phyloP scores from a whole-genome alignment of 1,284 basidiomycete genomes.

The Microbotryomycetes sp. region DNA sequence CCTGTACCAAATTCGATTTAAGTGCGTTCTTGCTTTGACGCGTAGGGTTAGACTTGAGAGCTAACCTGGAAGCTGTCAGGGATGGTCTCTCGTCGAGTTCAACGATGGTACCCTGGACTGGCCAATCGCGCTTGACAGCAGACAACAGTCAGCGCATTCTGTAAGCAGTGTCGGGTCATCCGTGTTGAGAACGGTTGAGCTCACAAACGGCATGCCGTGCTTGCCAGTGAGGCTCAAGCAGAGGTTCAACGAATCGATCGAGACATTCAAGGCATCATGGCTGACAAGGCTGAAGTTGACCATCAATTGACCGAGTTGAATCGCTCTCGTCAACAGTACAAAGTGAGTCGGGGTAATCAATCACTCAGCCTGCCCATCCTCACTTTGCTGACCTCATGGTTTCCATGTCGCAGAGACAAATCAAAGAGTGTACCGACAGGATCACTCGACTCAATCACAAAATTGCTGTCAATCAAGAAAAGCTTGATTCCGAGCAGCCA shows the following conservation, averaged over 20 bases:
- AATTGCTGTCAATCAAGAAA: constrained; percentile 50
- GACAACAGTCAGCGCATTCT: constrained; percentile 36
- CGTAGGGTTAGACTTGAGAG: too few species aligned
- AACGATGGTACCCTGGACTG: constrained; percentile 41
- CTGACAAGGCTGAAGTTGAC: constrained; percentile 16
- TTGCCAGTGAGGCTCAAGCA: background rate
- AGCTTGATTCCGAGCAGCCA: constrained; percentile 66
- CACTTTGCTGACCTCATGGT: background rate
- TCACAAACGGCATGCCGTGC: too few species aligned
- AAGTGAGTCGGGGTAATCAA: constrained; percentile 1
- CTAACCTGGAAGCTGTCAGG: constrained; percentile 48
- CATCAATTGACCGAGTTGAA: background rate
- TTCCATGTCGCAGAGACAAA: background rate
- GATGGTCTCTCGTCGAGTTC: constrained; percentile 55
- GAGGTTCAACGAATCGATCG: background rate
- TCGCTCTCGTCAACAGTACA: constrained; percentile 1
- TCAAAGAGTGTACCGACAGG: constrained; percentile 25
- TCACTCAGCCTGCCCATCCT: too few species aligned
- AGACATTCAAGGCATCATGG: background rate
- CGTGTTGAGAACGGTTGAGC: too few species aligned
- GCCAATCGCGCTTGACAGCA: constrained; percentile 40
- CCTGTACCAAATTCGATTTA: constrained; percentile 11
- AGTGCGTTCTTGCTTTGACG: constrained; percentile 25
- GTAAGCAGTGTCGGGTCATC: constrained; percentile 11
- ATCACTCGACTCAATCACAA: constrained; percentile 36